Base-by-base conservation (phyloP, 2,329 filamentous ascomycete species). In the Sporothrix phasma region DNA sequence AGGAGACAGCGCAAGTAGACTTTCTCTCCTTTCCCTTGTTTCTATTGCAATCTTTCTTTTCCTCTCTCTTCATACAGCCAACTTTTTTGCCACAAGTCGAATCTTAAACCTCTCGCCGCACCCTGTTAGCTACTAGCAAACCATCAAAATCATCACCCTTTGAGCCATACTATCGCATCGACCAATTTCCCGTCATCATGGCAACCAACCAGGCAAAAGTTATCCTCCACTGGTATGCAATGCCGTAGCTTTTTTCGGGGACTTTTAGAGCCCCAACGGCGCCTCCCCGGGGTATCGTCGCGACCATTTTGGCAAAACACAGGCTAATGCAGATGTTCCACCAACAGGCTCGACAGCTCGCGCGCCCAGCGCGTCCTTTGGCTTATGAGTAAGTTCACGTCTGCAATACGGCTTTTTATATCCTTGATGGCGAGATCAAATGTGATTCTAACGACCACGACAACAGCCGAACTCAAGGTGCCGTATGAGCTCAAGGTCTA, bases 281-380 rank as follows among this genome's bases (percentile, higher is more conserved):
- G 51, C 51, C 31, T 39, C 24, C 5, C 31, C 15, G 39, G 24
- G 31, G 51, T 29, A 37, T 15, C 13, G 22, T 24, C 11, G 51
- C n/a, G 19, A 24, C 11, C 10, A 39, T 24, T 2, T 17, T 19
- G n/a, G 13, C 31, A n/a, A 6, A 19, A 4, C 26, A 15, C 13
- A 51, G 22, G 39, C 51, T 56, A 17, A 56, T 39, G 11, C 51
- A 24, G 19, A 15, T 22, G 34, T 8, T 26, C 13, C 4, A 29
- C 3, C 15, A 8, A 5, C 45, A 95, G 91, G 91, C 87, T 96
- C 66, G 84, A 93, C 70, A 80, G 88, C 69, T 95, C 91, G 64
- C 88, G 92, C 69, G 85, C 89, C 13, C 90, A 95, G 74, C 86
- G 90, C 67, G 88, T 93, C 65, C 78, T 94, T 51, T 96, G 90